Conservation (phyloP, 1,139 yeast genomes). For the Nakaseomyces nivariensis region DNA sequence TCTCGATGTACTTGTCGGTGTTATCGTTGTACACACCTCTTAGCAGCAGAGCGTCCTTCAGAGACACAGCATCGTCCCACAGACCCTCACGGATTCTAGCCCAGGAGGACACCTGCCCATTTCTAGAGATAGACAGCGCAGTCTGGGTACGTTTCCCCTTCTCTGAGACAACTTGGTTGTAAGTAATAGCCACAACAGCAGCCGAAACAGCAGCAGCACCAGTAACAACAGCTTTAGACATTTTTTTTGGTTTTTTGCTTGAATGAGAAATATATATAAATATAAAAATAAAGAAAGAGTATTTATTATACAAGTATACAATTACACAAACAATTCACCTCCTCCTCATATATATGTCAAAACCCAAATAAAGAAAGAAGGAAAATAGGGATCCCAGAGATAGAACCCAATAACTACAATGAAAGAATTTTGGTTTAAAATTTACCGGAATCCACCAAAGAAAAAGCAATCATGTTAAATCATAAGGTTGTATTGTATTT, state of each 20-base stretch:
- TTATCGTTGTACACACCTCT: conserved; percentile 1
- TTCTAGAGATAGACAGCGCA: conserved; percentile 1
- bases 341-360: neutral
- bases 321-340: neutral
- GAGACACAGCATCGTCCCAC: conserved; percentile 6
- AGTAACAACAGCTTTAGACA: conserved; percentile 2
- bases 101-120: conserved; percentile 1
- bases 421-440: too few relatives aligned
- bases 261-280: too few relatives aligned
- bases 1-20: conserved; percentile 1
- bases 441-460: too few relatives aligned
- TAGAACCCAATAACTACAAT: too few relatives aligned
- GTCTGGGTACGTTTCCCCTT: conserved; percentile 9
- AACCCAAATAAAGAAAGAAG: too few relatives aligned
- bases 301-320: too few relatives aligned
- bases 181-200: neutral
- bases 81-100: conserved; percentile 6
- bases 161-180: neutral
- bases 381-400: too few relatives aligned
- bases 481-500: too few relatives aligned
- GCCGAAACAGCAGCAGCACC: conserved; percentile 1
- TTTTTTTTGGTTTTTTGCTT: too few relatives aligned
- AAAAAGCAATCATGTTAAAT: too few relatives aligned
- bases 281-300: neutral
- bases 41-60: conserved; percentile 8